Base-by-base conservation (phyloP, 257 asterid species). In the Solanum sejunctum region DNA sequence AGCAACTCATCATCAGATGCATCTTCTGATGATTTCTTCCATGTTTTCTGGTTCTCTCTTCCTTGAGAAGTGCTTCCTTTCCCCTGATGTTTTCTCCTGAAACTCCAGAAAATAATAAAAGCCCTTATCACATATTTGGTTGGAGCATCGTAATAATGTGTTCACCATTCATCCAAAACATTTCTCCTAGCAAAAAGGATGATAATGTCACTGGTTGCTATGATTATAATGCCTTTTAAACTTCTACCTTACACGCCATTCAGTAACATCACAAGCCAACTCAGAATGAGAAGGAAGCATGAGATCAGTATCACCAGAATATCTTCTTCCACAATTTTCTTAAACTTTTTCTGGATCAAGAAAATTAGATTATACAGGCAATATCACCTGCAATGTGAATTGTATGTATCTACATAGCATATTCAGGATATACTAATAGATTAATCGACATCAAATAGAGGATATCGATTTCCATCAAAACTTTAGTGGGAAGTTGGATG, bases 1-100 rank as follows among this genome's bases (percentile, higher is more conserved):
- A 93, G 91, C 51, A 89, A 84, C 66, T 95, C 97, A 87, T 92
- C 97, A 71, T 85, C 95, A 49, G 94, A 85, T 83, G 55, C 83
- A 86, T 86, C 92, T 81, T 88, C 84, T 17, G 90, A 87, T 32
- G 45, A 87, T 83, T 73, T 78, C 51, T 84, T 86, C 81, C 88
- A 88, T 54, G 54, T 84, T 87, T 90, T 91, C 88, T 86, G 89
- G 70, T 70, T 86, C 83, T 41, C 84, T 43, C 78, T 84, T 84
- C 84, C 89, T 81, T 87, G 88, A 64, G 80, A 55, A 71, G 86
- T 85, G 85, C 75, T 88, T 86, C 66, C 91, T 60, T 84, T 89
- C 69, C 81, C 86, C 86, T 88, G 90, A 67, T 85, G 86, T 83
- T 89, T 89, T 82, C 90, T 86, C 93, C 98, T 93, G 84, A 45